Base-by-base conservation (phyloP, 129 eudicot genomes). In the Centaurea solstitialis region DNA sequence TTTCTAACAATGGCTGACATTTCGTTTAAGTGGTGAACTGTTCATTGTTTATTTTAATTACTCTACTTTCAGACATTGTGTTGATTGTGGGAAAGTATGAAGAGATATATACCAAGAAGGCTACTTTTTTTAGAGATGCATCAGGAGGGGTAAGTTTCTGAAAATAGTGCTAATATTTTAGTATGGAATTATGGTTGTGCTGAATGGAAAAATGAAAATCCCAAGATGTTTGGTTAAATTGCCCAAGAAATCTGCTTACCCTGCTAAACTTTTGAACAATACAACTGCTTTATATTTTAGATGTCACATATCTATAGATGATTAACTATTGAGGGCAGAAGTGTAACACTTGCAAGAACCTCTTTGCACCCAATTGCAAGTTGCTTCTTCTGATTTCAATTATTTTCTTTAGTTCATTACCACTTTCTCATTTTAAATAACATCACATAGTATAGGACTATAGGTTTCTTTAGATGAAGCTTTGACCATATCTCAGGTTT, bases 401-500 rank as follows among this genome's bases (percentile, higher is more conserved):
- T 70, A 33, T n/a, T 37, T 70, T 70, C 15, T 7, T 70, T 35
- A 67, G 4, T 9, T 70, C 74, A 15, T 9, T 15, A 35, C 18
- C 23, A 35, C 9, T 59, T 70, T 37, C 59, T 71, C 33, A 21
- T 39, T 37, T 71, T 37, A 38, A 71, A 71, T 38, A 71, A 71
- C 75, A 39, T 8, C 10, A 21, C 15, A n/a, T n/a, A n/a, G n/a
- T n/a, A n/a, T n/a, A n/a, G n/a, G n/a, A n/a, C n/a, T 64, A 9
- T 64, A 64, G 13, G 12, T 21, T 64, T 17, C 15, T 71, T 84
- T 96, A 75, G 86, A 76, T 83, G 96, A 91, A 74, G 93, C 99
- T 76, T 85, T 96, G 81, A 53, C 89, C 76, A 96, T 84, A 84
- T 96, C 91, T 87, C 98, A 96, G 98, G 99, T 93, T 77, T 22